phyloP scores from a whole-genome alignment of 768 basidiomycete genomes.

The Trametes meyenii region DNA sequence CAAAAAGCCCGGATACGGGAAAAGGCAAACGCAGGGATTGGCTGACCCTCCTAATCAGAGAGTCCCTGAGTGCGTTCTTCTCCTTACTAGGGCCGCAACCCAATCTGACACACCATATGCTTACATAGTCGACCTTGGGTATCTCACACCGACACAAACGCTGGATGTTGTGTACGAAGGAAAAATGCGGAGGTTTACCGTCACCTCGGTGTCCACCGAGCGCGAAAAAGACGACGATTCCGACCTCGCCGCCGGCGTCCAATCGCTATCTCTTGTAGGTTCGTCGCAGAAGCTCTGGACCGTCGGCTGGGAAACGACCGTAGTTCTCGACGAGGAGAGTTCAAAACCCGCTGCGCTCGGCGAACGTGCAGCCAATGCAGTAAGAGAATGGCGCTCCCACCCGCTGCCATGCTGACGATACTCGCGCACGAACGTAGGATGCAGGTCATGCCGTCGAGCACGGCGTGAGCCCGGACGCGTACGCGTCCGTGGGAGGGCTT shows the following conservation, averaged over 20 bases:
- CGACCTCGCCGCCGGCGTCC: conserved; percentile 33
- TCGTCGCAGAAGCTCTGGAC: conserved; percentile 53
- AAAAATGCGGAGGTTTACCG: conserved; percentile 53
- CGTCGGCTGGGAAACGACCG: conserved; percentile 67
- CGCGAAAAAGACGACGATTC: conserved; percentile 5
- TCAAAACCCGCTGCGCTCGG: conserved; percentile 22
- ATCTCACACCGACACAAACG: conserved; percentile 61
- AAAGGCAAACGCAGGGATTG: conserved; percentile 57
- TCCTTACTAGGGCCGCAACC: conserved; percentile 6
- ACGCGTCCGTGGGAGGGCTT: conserved; percentile 85
- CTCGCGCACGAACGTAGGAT: conserved; percentile 35
- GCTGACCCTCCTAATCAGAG: conserved; percentile 67
- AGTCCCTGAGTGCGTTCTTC: conserved; percentile 60
- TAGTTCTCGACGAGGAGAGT: conserved; percentile 43
- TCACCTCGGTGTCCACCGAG: conserved; percentile 48
- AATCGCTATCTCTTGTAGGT: conserved; percentile 46
- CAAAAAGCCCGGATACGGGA: conserved; percentile 16
- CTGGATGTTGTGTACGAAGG: conserved; percentile 70
- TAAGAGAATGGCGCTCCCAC: conserved; percentile 5
- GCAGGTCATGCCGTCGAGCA: conserved; percentile 49
- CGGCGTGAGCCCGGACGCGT: conserved; percentile 55
- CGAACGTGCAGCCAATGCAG: conserved; percentile 21
- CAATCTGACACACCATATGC: background rate
- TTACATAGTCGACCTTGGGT: conserved; percentile 68
- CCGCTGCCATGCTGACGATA: background rate